Conservation (phyloP, 2,329 filamentous ascomycete species). For the Magnaporthales sp. region DNA sequence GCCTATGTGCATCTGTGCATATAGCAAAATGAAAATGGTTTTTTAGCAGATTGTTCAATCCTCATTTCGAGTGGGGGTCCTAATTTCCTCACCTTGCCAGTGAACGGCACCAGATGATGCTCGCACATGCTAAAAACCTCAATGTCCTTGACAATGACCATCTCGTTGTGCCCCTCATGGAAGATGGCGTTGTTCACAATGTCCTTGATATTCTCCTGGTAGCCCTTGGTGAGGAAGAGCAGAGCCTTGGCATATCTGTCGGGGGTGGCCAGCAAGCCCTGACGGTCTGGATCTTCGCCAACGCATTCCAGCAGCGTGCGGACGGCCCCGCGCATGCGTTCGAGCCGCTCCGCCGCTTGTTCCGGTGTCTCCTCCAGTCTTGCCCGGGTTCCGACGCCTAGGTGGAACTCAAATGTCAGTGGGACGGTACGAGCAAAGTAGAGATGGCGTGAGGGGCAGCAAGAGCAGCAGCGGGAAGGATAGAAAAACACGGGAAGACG, state of each 20-base stretch:
- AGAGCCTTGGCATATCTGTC: slow-evolving; percentile 90
- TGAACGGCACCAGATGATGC: slow-evolving; percentile 95
- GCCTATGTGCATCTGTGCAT: slow-evolving; percentile 87
- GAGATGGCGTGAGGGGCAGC: not conserved
- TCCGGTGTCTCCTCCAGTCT: slow-evolving; percentile 48
- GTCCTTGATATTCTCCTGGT: slow-evolving; percentile 86
- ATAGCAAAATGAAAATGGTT: not conserved
- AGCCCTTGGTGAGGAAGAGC: slow-evolving; percentile 93
- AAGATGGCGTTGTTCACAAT: slow-evolving; percentile 93
- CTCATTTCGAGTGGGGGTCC: not conserved
- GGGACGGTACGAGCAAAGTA: not conserved
- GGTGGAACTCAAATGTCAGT: not conserved
- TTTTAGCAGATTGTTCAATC: not conserved
- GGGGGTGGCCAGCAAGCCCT: slow-evolving; percentile 60
- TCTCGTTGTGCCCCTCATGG: slow-evolving; percentile 91
- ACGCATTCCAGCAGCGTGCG: slow-evolving; percentile 60
- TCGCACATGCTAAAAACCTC: slow-evolving; percentile 93
- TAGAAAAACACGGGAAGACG: slow-evolving; percentile 12
- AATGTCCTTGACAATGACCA: slow-evolving; percentile 97
- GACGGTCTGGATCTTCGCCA: slow-evolving; percentile 58
- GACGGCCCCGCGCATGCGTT: slow-evolving; percentile 53
- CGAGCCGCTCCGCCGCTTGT: slow-evolving; percentile 41
- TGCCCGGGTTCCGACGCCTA: slow-evolving; percentile 56
- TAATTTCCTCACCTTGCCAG: slow-evolving; percentile 62
- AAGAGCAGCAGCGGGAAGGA: not conserved